A percentile compares a stretch with the other conserved stretches of the same genome.
phyloP scores from a whole-genome alignment of 2,329 filamentous ascomycete species.

The Lasiodiplodia gonubiensis region DNA sequence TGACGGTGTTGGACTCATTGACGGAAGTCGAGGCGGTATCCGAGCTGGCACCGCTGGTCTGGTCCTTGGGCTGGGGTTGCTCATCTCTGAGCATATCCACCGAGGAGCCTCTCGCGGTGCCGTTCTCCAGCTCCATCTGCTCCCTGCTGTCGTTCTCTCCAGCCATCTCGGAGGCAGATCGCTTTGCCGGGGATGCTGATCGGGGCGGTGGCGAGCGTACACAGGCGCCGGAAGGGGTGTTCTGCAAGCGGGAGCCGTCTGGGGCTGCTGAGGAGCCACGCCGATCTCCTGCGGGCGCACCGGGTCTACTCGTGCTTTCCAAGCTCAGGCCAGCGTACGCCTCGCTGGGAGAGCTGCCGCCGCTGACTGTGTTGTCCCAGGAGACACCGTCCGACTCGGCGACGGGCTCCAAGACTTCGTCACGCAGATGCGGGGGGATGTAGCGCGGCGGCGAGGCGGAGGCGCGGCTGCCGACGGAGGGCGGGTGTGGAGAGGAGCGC shows the following conservation, averaged over 20 bases:
- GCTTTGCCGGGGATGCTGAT: conserved; percentile 61
- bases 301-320: conserved; percentile 44
- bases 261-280: conserved; percentile 33
- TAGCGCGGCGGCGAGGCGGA: conserved; percentile 53
- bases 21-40: conserved; percentile 37
- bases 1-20: conserved; percentile 28
- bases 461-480: conserved; percentile 34
- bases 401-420: conserved; percentile 52
- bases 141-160: conserved; percentile 45
- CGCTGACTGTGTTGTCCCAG: conserved; percentile 44
- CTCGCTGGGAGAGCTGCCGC: conserved; percentile 56
- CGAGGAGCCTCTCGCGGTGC: conserved; percentile 45
- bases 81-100: conserved; percentile 51
- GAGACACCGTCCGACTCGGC: conserved; percentile 36
- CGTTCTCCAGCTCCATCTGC: conserved; percentile 44
- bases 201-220: conserved; percentile 41
- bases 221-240: conserved; percentile 20
- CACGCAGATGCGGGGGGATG: conserved; percentile 62
- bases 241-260: conserved; percentile 21
- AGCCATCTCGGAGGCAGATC: conserved; percentile 59
- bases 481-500: conserved; percentile 46
- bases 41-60: conserved; percentile 36
- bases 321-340: conserved; percentile 60
- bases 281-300: conserved; percentile 36
- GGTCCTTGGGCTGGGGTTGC: conserved; percentile 34